Evolutionary conservation across 2,329 filamentous ascomycete species (phyloP).

Genomic region (Penicillium sp.): DNA sequence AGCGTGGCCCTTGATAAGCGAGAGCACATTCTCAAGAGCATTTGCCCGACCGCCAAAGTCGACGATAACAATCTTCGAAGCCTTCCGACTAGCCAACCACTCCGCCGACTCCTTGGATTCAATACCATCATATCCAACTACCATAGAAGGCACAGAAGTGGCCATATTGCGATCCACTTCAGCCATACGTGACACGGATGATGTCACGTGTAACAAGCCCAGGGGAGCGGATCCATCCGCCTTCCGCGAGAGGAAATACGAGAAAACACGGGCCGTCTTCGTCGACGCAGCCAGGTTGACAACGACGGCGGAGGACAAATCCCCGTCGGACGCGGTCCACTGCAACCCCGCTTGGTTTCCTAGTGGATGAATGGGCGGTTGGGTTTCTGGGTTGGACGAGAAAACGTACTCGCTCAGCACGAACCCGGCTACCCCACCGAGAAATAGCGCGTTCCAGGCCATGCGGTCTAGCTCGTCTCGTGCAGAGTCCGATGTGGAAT

Average conservation of each 20-base stretch:
- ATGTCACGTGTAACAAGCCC: slow-evolving; percentile 31
- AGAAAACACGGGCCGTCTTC: slow-evolving; percentile 31
- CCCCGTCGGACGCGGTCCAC: slow-evolving; percentile 34
- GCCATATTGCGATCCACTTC: slow-evolving; percentile 6
- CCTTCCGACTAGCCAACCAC: slow-evolving; percentile 10
- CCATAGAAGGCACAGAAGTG: slow-evolving; percentile 6
- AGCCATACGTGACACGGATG: slow-evolving; percentile 12
- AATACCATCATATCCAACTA: slow-evolving; percentile 12
- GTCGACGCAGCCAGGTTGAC: slow-evolving; percentile 32
- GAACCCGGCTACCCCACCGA: slow-evolving; percentile 32
- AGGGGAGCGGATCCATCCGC: slow-evolving; percentile 17
- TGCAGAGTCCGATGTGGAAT: background rate
- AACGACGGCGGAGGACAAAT: slow-evolving; percentile 37
- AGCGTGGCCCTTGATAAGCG: background rate
- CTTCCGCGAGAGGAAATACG: slow-evolving; percentile 26
- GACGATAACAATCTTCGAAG: slow-evolving; percentile 17
- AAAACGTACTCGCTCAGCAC: slow-evolving; percentile 37
- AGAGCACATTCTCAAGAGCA: slow-evolving; percentile 3
- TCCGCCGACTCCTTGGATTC: background rate
- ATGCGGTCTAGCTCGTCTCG: slow-evolving; percentile 25
- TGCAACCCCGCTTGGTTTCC: slow-evolving; percentile 8
- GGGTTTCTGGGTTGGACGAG: slow-evolving; percentile 22
- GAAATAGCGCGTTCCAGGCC: slow-evolving; percentile 22
- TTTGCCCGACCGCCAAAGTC: slow-evolving; percentile 18
- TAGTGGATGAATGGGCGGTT: slow-evolving; percentile 15